Conservation (phyloP, 2,329 filamentous ascomycete species). For the Fusarium musae region DNA sequence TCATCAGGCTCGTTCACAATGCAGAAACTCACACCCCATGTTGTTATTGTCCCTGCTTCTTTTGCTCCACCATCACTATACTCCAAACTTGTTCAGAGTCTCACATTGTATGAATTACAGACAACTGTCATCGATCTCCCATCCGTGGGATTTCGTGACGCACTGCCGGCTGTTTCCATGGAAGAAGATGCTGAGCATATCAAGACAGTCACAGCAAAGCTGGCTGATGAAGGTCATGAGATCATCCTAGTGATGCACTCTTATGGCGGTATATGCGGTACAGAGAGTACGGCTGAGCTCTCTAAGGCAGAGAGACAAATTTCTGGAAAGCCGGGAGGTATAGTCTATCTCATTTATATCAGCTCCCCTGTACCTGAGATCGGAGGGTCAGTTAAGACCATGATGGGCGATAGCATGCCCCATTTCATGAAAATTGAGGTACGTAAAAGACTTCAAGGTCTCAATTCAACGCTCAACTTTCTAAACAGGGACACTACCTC, state of each 20-base stretch:
- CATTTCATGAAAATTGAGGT: background rate
- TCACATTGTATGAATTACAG: fast-evolving
- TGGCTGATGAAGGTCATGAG: background rate
- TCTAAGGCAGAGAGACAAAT: fast-evolving
- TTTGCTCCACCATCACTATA: background rate
- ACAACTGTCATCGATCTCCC: background rate
- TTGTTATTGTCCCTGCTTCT: background rate
- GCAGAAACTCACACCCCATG: background rate
- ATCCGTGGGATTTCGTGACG: background rate
- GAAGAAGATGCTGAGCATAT: background rate
- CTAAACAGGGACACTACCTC: background rate
- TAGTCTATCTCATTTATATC: background rate
- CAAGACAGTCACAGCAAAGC: background rate
- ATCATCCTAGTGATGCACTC: background rate
- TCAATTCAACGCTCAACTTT: fast-evolving
- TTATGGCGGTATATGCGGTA: background rate
- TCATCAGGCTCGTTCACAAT: fast-evolving
- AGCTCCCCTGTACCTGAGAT: background rate
- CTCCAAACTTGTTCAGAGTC: background rate
- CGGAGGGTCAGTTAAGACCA: background rate
- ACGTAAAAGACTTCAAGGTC: fast-evolving
- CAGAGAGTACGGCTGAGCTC: background rate
- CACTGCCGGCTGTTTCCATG: background rate
- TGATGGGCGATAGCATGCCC: background rate
- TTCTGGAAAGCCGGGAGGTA: fast-evolving